These are phyloP conservation scores for Yarrowia galli DNA, from an alignment of 1,139 yeast genomes.

Conservation along the genomic window DNA sequence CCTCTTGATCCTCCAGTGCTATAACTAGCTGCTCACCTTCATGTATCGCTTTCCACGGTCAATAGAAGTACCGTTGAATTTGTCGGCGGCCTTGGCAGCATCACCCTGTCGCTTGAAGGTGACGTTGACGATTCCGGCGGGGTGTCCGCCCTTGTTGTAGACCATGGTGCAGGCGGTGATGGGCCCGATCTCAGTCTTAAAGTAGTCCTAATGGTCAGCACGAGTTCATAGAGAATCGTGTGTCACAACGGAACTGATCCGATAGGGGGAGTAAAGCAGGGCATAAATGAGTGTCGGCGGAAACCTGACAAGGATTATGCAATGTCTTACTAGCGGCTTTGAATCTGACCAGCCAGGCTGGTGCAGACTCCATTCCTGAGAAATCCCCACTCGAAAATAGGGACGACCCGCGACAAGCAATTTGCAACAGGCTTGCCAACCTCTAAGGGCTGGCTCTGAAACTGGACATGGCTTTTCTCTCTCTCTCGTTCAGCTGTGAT, in stretches of 20 bases:
- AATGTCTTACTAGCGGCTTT: constrained; percentile 23
- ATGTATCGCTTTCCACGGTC: constrained; percentile 84
- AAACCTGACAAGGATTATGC: constrained; percentile 13
- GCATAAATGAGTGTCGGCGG: constrained; percentile 7
- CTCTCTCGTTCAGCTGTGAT: background rate
- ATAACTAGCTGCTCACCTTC: constrained; percentile 52
- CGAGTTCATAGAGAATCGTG: constrained; percentile 28
- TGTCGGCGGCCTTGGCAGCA: constrained; percentile 80
- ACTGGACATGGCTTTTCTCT: constrained; percentile 1
- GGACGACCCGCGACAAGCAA: constrained; percentile 21
- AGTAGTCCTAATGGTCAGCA: constrained; percentile 71
- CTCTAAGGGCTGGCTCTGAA: constrained; percentile 13
- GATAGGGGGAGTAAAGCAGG: constrained; percentile 21
- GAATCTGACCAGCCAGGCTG: background rate
- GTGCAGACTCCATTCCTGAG: constrained; percentile 12
- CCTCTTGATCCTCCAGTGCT: background rate
- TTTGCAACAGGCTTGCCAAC: constrained; percentile 16
- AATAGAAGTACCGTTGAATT: constrained; percentile 91
- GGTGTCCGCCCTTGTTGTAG: constrained; percentile 87
- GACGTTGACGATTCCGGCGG: constrained; percentile 90
- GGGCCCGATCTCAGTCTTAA: constrained; percentile 86
- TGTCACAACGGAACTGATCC: constrained; percentile 34
- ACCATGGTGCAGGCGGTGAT: constrained; percentile 73
- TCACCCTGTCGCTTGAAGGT: constrained; percentile 70
- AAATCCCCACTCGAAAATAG: background rate